phyloP scores from a whole-genome alignment of 2,329 filamentous ascomycete species.

The Talaromyces funiculosus region DNA sequence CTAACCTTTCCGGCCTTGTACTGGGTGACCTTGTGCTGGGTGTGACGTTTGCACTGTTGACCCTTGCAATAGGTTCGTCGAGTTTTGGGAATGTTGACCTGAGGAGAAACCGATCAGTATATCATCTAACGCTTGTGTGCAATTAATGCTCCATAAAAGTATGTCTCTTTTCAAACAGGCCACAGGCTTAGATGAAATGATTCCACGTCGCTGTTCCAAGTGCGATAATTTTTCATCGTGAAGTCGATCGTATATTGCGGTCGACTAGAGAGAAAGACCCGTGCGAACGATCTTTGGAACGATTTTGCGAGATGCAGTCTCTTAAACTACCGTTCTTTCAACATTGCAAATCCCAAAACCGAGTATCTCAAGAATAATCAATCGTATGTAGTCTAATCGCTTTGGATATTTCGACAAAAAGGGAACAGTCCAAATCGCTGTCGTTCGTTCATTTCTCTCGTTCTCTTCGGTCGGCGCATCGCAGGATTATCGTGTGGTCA shows the following conservation, averaged over 20 bases:
- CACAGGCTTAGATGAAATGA: neutral
- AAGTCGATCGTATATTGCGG: neutral
- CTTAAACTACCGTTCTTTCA: neutral
- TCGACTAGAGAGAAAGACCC: neutral
- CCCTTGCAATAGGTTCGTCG: conserved; percentile 97
- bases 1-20: conserved; percentile 92
- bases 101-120: conserved; percentile 16
- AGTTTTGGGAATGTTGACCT: conserved; percentile 99
- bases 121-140: neutral
- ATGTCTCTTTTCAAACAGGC: neutral
- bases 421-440: too few relatives aligned
- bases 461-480: neutral
- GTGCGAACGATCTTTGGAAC: neutral
- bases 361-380: neutral
- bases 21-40: conserved; percentile 88
- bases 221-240: neutral
- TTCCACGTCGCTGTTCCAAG: neutral
- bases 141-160: neutral
- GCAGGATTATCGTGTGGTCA: neutral
- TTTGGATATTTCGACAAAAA: neutral
- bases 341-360: neutral
- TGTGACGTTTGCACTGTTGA: conserved; percentile 75
- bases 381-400: neutral
- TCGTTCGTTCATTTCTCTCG: neutral
- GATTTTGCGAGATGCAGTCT: neutral